phyloP scores from a whole-genome alignment of 192 early-diverging fungal species.

The Gigaspora rosea region DNA sequence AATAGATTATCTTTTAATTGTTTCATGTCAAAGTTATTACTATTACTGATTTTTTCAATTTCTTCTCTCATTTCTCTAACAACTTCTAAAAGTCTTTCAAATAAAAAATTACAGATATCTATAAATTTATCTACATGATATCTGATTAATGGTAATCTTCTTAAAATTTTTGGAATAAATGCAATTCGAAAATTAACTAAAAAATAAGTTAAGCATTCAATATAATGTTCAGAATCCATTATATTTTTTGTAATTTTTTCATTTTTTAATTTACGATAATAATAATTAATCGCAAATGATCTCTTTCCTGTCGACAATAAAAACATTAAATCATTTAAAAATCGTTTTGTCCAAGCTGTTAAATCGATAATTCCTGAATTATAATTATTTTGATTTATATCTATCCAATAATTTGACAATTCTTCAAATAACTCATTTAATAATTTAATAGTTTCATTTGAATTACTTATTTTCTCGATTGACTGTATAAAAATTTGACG shows the following conservation, averaged over 20 bases:
- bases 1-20: background rate
- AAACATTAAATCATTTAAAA: constrained; percentile 16
- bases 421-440: constrained; percentile 18
- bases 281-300: background rate
- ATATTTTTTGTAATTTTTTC: constrained; percentile 1
- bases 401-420: constrained; percentile 14
- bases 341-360: constrained; percentile 11
- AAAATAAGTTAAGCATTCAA: constrained; percentile 8
- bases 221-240: constrained; percentile 11
- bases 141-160: constrained; percentile 8
- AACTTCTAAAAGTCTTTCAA: background rate
- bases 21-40: background rate
- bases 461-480: background rate
- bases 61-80: constrained; percentile 21
- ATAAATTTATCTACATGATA: background rate
- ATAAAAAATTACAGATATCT: background rate
- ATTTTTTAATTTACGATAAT: constrained; percentile 25
- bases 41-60: constrained; percentile 4
- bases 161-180: constrained; percentile 18
- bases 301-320: constrained; percentile 11
- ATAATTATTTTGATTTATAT: background rate
- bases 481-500: constrained; percentile 3
- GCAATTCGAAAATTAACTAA: background rate
- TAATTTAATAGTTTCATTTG: too few relatives aligned
- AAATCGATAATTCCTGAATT: background rate